Evolutionary conservation across 768 basidiomycete genomes (phyloP), one percentile per base, ranked within the genome.

Genomic region (Calocybe cyanea): DNA sequence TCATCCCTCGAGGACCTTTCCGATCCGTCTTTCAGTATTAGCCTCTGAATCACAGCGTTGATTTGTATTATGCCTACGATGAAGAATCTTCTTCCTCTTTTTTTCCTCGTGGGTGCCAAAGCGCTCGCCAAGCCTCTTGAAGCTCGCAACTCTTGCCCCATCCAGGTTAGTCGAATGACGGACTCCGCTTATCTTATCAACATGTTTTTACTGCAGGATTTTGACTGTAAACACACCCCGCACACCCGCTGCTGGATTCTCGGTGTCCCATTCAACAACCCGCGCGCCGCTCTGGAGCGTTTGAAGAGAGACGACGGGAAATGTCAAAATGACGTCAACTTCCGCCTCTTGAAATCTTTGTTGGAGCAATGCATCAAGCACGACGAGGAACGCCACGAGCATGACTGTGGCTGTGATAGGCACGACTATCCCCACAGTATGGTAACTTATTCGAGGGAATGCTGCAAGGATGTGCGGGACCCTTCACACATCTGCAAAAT

Each of bases 201-300:
- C 3, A 17, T 43, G 25, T 38, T 21, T 37, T 14, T 18, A 35
- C 36, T 14, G 25, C n/a, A 53, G 52, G 48, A 50, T 34, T 45
- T 53, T 13, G 52, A 53, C 23, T 49, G 44, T 21, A 44, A 23
- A 6, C 34, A 37, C 25, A 49, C 46, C 34, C 35, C 37, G 17
- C 37, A 46, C 9, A 53, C 52, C 8, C 45, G 45, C 18, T 53
- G 52, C 35, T 53, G 43, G 14, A 53, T 53, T 34, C 45, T 53
- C 30, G 52, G 52, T 9, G 52, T 53, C 0, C 52, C 52, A 13
- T 53, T 53, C 45, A 53, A 53, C 39, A 41, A 50, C 34, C 52
- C 52, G 6, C 33, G 37, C 7, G 52, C 49, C 3, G 52, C 48
- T 20, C 46, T 43, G 14, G 49, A 30, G 20, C 52, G 52, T 19